Conservation (phyloP, 345 rosid genomes). For the Pistacia vera region DNA sequence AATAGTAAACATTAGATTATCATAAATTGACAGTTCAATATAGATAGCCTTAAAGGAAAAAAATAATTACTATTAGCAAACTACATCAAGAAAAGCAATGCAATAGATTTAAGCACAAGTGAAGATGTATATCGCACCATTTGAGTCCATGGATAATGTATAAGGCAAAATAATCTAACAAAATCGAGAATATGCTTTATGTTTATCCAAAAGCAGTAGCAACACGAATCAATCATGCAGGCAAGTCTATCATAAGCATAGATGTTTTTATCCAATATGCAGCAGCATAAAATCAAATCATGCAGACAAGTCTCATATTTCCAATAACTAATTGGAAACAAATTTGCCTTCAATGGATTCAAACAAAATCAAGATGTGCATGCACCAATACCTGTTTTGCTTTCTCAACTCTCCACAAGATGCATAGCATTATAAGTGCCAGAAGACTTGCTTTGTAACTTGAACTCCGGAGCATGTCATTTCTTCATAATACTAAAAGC, state of each 20-base stretch:
- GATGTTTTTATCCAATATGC: not conserved
- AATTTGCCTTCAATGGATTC: not conserved
- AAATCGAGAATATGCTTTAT: too few relatives aligned
- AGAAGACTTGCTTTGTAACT: conserved; percentile 57
- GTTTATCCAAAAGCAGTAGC: too few relatives aligned
- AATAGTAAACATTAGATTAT: conserved; percentile 7
- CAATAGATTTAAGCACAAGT: not conserved
- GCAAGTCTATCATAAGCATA: not conserved
- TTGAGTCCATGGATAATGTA: too few relatives aligned
- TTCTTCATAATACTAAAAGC: conserved; percentile 58
- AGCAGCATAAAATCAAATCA: not conserved
- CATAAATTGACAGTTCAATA: not conserved
- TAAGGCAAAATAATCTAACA: too few relatives aligned
- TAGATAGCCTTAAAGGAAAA: not conserved
- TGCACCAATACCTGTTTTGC: conserved; percentile 69
- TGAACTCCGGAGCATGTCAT: conserved; percentile 43
- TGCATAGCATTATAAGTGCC: conserved; percentile 77
- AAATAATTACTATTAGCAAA: not conserved
- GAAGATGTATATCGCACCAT: not conserved
- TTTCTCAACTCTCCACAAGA: conserved; percentile 70
- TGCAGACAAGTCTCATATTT: not conserved
- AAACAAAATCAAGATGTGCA: not conserved
- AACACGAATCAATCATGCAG: too few relatives aligned
- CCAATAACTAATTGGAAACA: not conserved
- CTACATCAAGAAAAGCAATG: not conserved